Base-by-base conservation (phyloP, 371 early-diverging fungal species). In the Choanephora cucurbitarum region DNA sequence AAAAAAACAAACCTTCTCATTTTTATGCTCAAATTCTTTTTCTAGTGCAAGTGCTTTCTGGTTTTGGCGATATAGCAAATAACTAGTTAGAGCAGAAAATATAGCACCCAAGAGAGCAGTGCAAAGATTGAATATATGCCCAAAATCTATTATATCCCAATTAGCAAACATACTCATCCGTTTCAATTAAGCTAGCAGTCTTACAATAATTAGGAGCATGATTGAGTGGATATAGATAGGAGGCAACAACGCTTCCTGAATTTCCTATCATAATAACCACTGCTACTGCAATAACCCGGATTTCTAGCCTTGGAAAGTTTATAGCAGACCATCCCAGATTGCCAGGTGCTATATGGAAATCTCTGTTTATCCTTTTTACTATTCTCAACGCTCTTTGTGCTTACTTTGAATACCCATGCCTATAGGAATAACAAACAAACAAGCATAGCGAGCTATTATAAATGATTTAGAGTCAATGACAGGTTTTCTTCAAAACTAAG, bases 251-350 rank as follows among this genome's bases (percentile, higher is more conserved):
- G 19, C 71, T 63, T 44, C 77, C 77, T 15, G 45, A 41, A 24
- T 71, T 70, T 1, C 77, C 77, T 2, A 77, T 39, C 69, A 71
- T 71, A 17, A 77, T 62, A 8, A 73, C 66, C 2, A 67, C 33
- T 5, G 77, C 77, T 6, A 77, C 72, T 7, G 71, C 69, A 15
- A 73, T 64, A 0, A 66, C 73, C 23, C 73, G 60, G 11, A 66
- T 58, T n/a, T 64, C 60, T 0, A 66, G 40, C 28, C 69, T 60
- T 24, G 64, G 67, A 49, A 56, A 67, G 40, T 77, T 69, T 23
- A 73, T 57, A 9, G 71, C 46, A 4, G 77, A 64, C 69, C 71
- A 72, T 1, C 72, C 66, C n/a, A 77, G 58, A 19, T 66, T 65
- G n/a, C 65, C 53, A 14, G 72, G 49, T 1, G 60, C 67, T 66